Base-by-base conservation (phyloP, 2,329 filamentous ascomycete genomes). In the Aspergillus unguis region DNA sequence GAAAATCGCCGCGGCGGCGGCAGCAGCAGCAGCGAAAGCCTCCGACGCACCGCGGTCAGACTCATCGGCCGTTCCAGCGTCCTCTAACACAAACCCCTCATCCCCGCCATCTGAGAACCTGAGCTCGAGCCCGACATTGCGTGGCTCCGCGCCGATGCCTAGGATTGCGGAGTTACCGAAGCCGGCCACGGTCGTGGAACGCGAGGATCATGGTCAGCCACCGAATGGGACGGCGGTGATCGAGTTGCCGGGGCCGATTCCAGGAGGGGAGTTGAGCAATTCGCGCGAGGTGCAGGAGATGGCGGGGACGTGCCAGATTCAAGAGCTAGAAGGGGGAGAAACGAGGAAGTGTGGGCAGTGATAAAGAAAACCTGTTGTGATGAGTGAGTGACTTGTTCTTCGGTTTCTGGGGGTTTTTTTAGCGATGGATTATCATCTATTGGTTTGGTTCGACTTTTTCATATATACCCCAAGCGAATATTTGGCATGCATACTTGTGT, bases 131-230 rank as follows among this genome's bases (percentile, higher is more conserved):
- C 27, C 50, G 31, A 31, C 23, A 17, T 28, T 36, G 10, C n/a
- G 25, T 11, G 23, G 25, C 4, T 1, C 27, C 40, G 17, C 31
- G 3, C 27, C 31, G 4, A 10, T 17, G 17, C 31, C 26, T 3
- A 17, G 35, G 10, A 36, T 32, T 29, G 28, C 52, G 28, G 48
- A 50, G 11, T 17, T 50, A 26, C 41, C 40, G 6, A 50, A 50
- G 29, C 42, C 48, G 17, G 33, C 48, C 6, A 25, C 38, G 8
- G 10, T 44, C 10, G 41, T 31, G 26, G 29, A 40, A 7, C 23
- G 32, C 17, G 11, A 17, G 2, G 25, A 29, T 3, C 29, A 45
- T 25, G 17, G 31, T 23, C 42, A 40, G n/a, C 48, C 41, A 2
- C 48, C 48, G 8, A 32, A 44, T 6, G 48, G 41, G 4, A 25